Percentiles rank a stretch among this genome's conserved stretches.
Evolutionary conservation across 2,329 filamentous ascomycete species (phyloP).

Genomic region (Hypocrella siamensis): DNA sequence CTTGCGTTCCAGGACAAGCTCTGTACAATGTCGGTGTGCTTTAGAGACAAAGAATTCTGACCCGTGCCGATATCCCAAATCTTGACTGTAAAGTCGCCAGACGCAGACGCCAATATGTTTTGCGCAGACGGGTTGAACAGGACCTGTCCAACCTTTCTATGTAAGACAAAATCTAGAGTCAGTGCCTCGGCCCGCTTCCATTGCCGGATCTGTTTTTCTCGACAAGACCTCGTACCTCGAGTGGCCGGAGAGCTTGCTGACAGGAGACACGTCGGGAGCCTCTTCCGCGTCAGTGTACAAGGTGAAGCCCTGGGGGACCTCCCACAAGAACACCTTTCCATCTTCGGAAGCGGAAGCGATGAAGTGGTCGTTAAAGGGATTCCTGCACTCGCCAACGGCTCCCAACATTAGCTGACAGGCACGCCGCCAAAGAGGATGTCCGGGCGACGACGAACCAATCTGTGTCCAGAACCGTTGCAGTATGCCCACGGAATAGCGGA

Average conservation of each 20-base stretch:
- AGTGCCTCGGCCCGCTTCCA: too few species aligned
- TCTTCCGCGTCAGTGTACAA: slow-evolving; percentile 76
- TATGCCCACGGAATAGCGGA: slow-evolving; percentile 91
- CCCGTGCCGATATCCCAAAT: slow-evolving; percentile 85
- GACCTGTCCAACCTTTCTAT: slow-evolving; percentile 91
- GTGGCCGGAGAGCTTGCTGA: slow-evolving; percentile 73
- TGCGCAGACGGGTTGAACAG: slow-evolving; percentile 95
- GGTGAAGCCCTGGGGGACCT: slow-evolving; percentile 78
- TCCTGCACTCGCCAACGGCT: slow-evolving; percentile 37
- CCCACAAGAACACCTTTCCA: slow-evolving; percentile 93
- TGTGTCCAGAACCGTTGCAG: slow-evolving; percentile 86
- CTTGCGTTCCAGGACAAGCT: slow-evolving; percentile 91
- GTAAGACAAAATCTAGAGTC: background rate
- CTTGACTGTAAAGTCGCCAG: slow-evolving; percentile 89
- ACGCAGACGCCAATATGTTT: slow-evolving; percentile 87
- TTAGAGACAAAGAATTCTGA: slow-evolving; percentile 58
- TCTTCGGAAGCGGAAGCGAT: slow-evolving; percentile 93
- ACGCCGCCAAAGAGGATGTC: too few species aligned
- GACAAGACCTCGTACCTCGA: slow-evolving; percentile 42
- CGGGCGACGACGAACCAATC: slow-evolving; percentile 62
- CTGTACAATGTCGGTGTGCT: slow-evolving; percentile 84
- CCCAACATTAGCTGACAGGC: too few species aligned
- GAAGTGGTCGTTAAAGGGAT: slow-evolving; percentile 87
- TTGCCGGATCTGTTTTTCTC: too few species aligned
- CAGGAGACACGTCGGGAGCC: slow-evolving; percentile 62